Conservation (phyloP, 1,139 yeast species). For the Protomyces macrosporus region DNA sequence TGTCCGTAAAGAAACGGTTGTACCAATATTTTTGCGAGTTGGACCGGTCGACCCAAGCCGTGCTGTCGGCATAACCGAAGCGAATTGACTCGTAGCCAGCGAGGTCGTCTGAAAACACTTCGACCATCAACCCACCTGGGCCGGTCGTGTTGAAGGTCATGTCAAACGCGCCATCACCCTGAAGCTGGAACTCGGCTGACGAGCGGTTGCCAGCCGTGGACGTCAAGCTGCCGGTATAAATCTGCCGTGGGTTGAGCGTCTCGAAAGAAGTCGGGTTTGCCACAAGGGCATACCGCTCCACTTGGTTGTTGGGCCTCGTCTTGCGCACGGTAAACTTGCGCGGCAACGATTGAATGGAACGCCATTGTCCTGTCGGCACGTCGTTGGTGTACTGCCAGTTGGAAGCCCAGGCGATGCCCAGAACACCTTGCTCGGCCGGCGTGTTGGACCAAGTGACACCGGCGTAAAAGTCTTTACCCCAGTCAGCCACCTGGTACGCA, state of each 20-base stretch:
- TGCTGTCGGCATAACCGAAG: constrained; percentile 8
- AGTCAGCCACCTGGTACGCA: constrained; percentile 7
- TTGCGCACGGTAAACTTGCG: constrained; percentile 18
- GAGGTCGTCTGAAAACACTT: constrained; percentile 1
- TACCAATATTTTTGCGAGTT: constrained; percentile 11
- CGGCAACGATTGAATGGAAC: constrained; percentile 15
- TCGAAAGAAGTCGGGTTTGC: constrained; percentile 2
- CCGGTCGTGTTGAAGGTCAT: constrained; percentile 1
- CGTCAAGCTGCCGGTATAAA: neutral
- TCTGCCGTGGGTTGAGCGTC: neutral
- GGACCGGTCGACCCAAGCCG: constrained; percentile 18
- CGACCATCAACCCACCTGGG: constrained; percentile 1
- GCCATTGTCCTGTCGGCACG: constrained; percentile 18
- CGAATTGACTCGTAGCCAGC: constrained; percentile 1
- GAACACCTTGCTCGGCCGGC: constrained; percentile 19
- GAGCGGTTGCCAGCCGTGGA: neutral
- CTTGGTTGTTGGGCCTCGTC: constrained; percentile 1
- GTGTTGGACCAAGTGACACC: constrained; percentile 21
- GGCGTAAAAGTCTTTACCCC: constrained; percentile 25
- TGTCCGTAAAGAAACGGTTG: constrained; percentile 7
- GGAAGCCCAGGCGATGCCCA: constrained; percentile 25
- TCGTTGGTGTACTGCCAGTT: constrained; percentile 26
- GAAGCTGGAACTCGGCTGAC: neutral
- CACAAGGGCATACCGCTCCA: constrained; percentile 2
- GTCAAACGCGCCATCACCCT: constrained; percentile 15